A percentile compares a stretch with the other conserved stretches of the same genome.
phyloP scores from a whole-genome alignment of 1,284 basidiomycete genomes.

The Baeospora myosura region DNA sequence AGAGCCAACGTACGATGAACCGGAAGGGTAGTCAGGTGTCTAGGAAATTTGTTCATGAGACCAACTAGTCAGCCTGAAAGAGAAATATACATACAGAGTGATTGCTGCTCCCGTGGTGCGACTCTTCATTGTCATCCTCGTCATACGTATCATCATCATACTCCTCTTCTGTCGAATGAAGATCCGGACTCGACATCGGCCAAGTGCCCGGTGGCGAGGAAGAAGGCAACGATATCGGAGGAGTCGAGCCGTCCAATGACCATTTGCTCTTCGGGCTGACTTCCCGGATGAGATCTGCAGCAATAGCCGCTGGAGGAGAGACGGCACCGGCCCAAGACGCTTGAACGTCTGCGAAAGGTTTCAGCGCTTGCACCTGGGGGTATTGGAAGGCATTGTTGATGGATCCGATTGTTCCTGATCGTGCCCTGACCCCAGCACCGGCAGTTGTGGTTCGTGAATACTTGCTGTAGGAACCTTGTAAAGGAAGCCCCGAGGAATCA shows the following conservation, averaged over 20 bases:
- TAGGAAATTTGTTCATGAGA: too few species aligned
- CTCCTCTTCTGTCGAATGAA: too few species aligned
- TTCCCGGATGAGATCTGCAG: too few species aligned
- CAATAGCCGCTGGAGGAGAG: too few species aligned
- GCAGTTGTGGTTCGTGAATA: conserved; percentile 19
- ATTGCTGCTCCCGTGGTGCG: conserved; percentile 7
- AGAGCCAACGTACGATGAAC: conserved; percentile 30
- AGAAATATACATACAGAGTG: conserved; percentile 13
- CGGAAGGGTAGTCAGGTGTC: too few species aligned
- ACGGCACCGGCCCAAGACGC: conserved; percentile 1
- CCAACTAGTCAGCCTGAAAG: too few species aligned
- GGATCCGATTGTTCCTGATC: conserved; percentile 54
- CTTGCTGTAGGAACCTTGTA: conserved; percentile 19
- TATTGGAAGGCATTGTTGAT: conserved; percentile 37
- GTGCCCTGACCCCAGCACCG: conserved; percentile 45
- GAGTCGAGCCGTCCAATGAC: background rate
- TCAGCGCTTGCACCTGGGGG: conserved; percentile 22
- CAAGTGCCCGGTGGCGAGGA: background rate
- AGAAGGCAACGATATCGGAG: background rate
- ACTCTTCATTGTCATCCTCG: conserved; percentile 22
- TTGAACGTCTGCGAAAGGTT: background rate
- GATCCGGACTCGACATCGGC: background rate
- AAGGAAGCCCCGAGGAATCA: too few species aligned
- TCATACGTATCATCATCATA: conserved; percentile 23
- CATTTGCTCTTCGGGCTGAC: too few species aligned